These are phyloP conservation scores for Sporisorium iseilematis-ciliati DNA, from an alignment of 1,284 basidiomycete species.

Conservation along the genomic window DNA sequence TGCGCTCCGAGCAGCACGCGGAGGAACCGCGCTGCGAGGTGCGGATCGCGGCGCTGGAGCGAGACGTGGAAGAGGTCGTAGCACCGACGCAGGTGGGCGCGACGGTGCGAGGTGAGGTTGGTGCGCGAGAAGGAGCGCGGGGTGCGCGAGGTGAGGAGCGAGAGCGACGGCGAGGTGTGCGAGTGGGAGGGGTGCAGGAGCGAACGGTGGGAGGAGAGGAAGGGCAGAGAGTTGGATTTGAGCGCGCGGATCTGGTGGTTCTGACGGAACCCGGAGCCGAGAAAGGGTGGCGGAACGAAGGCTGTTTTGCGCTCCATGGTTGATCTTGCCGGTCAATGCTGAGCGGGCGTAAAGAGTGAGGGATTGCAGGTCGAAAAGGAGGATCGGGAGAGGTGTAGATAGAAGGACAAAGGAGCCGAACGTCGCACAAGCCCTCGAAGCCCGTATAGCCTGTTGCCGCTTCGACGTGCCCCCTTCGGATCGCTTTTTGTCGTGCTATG, in stretches of 20 bases:
- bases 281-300: conserved; percentile 27
- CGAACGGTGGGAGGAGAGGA: conserved; percentile 22
- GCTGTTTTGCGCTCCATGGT: conserved; percentile 20
- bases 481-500: too few relatives aligned
- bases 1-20: conserved; percentile 24
- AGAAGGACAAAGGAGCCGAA: too few relatives aligned
- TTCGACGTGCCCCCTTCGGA: too few relatives aligned
- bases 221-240: conserved; percentile 36
- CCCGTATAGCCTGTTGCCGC: too few relatives aligned
- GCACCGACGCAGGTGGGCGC: conserved; percentile 27
- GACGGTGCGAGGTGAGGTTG: conserved; percentile 16
- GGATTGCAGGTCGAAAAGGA: too few relatives aligned
- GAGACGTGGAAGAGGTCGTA: conserved; percentile 29
- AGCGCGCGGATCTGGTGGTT: conserved; percentile 38
- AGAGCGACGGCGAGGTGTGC: conserved; percentile 18
- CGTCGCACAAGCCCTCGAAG: too few relatives aligned
- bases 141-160: conserved; percentile 17
- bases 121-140: conserved; percentile 4
- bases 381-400: too few relatives aligned
- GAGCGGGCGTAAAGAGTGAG: too few relatives aligned
- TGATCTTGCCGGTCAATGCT: too few relatives aligned
- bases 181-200: conserved; percentile 13
- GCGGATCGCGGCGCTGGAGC: conserved; percentile 17
- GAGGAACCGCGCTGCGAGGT: conserved; percentile 19
- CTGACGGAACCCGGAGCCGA: conserved; percentile 17